Conservation (phyloP, 108 stramenopile genomes). For the Cylindrotheca fusiformis region DNA sequence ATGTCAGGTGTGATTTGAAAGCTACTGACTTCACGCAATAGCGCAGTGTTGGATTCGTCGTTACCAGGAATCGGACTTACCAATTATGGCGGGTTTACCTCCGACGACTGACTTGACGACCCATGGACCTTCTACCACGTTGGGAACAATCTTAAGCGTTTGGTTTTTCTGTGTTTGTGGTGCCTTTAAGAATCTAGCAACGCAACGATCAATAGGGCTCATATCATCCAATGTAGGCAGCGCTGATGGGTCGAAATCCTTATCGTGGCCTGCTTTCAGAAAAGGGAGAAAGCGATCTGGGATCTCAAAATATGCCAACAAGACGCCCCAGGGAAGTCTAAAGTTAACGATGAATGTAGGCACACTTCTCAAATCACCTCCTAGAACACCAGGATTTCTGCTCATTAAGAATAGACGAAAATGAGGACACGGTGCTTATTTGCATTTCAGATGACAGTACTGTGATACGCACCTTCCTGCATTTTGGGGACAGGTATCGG, state of each 20-base stretch:
- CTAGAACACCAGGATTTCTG: slow-evolving; percentile 52
- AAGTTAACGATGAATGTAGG: slow-evolving; percentile 90
- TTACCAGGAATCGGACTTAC: not conserved
- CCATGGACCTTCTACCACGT: slow-evolving; percentile 86
- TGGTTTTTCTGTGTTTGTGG: slow-evolving; percentile 56
- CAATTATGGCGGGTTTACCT: slow-evolving; percentile 81
- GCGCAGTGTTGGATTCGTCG: not conserved
- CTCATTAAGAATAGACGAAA: not conserved
- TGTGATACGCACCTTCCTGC: slow-evolving; percentile 63
- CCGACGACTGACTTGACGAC: slow-evolving; percentile 76
- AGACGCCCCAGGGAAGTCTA: slow-evolving; percentile 86
- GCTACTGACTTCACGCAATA: no score
- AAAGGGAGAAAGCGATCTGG: slow-evolving; percentile 69
- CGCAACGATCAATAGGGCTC: slow-evolving; percentile 50
- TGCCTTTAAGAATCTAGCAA: slow-evolving; percentile 54
- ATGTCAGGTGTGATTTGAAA: no score
- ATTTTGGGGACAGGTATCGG: slow-evolving; percentile 72
- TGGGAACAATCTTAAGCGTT: slow-evolving; percentile 68
- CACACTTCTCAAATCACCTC: slow-evolving; percentile 62
- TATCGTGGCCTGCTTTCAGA: slow-evolving; percentile 40
- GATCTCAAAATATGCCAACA: slow-evolving; percentile 82
- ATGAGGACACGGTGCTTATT: no score
- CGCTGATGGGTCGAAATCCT: slow-evolving; percentile 40
- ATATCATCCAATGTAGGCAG: slow-evolving; percentile 42
- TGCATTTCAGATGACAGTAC: slow-evolving; percentile 5